These are phyloP conservation scores for Herpotrichia juniperi DNA, from an alignment of 2,329 filamentous ascomycete species.

Conservation along the genomic window DNA sequence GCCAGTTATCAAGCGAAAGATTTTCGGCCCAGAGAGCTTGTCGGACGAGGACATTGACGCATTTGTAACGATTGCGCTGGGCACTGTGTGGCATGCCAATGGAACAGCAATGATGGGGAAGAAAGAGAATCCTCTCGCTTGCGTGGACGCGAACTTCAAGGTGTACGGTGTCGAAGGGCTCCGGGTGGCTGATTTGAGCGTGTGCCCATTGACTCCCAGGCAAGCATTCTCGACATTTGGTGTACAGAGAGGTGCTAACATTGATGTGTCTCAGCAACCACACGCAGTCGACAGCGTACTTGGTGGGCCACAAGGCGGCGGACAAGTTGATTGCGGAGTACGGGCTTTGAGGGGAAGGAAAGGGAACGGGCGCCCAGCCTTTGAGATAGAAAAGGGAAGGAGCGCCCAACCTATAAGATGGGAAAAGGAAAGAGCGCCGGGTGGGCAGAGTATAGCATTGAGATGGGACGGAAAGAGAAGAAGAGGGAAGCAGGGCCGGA, in stretches of 20 bases:
- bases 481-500: too few relatives aligned
- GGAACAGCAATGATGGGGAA: conserved; percentile 47
- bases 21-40: conserved; percentile 51
- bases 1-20: conserved; percentile 55
- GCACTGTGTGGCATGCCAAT: conserved; percentile 45
- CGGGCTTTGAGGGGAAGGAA: conserved; percentile 12
- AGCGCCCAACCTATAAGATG: too few relatives aligned
- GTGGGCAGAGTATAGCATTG: too few relatives aligned
- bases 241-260: conserved; percentile 6
- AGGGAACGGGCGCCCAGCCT: too few relatives aligned
- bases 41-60: conserved; percentile 58
- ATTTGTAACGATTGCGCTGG: conserved; percentile 33
- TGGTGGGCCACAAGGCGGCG: conserved; percentile 42
- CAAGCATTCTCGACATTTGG: conserved; percentile 51
- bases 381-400: too few relatives aligned
- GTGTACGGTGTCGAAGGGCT: conserved; percentile 47
- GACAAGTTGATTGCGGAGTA: conserved; percentile 41
- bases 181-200: conserved; percentile 47
- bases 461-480: too few relatives aligned
- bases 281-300: conserved; percentile 42
- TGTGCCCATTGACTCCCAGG: conserved; percentile 40
- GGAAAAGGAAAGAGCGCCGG: too few relatives aligned
- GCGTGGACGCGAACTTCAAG: conserved; percentile 44
- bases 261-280: conserved; percentile 29
- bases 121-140: conserved; percentile 37